Evolutionary conservation across 2,329 filamentous ascomycete species (phyloP), one percentile per base, ranked within the genome.

Genomic region (Mariannaea sp.): DNA sequence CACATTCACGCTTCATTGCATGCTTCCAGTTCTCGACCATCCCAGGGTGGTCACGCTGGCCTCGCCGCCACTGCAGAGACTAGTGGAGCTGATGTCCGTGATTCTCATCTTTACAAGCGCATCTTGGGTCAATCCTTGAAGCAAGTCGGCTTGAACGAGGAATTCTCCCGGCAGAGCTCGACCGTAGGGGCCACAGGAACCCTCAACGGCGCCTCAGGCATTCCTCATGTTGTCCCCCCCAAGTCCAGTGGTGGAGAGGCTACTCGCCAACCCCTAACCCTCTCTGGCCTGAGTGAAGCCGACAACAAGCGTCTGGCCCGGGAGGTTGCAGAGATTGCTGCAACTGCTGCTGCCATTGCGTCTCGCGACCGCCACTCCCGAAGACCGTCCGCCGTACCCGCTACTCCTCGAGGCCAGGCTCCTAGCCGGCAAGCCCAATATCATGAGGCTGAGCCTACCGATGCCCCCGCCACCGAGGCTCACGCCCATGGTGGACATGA

Each of bases 311-410:
- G 82, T 26, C 79, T 97, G 13, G 86, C 91, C 17, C 89, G 90
- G 40, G 90, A 95, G 66, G 90, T 97, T 13, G 90, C 92, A 4
- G 94, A 97, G 73, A 90, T 97, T 70, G 93, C 93, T 7, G 93
- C 94, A 6, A 94, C 92, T 1, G 92, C 92, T 14, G 92, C 91
- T 1, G 87, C 92, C 2, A 84, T 96, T 59, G 93, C 92, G 40
- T 90, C 92, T 36, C 84, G 90, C 56, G 92, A 97, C 73, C 73
- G 76, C 29, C 68, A 71, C 36, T 55, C 70, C 14, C 75, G 76
- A 42, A 76, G 75, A 54, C 59, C 69, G 13, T 77, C 77, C 5
- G 59, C 60, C 16, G 40, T 62, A 2, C 66, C 71, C 3, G 61
- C 43, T 3, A 43, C 61, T 5, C 62, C 64, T 45, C 60, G 61